These are phyloP conservation scores for Acanthamoeba quina DNA, from an alignment of 208 protist species.

Conservation along the genomic window DNA sequence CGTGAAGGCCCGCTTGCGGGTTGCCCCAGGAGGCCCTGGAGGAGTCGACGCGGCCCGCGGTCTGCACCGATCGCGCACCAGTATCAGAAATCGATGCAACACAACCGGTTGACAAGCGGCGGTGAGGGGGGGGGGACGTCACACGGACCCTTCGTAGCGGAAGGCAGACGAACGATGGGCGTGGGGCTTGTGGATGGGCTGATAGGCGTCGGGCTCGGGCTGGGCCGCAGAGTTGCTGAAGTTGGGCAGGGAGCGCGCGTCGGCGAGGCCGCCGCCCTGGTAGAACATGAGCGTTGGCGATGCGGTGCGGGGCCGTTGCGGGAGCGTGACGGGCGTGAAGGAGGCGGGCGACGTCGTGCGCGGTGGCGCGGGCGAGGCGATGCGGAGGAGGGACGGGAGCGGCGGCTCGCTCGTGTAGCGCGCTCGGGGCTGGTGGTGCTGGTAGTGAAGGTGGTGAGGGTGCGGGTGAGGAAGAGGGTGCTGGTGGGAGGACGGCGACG, in stretches of 20 bases:
- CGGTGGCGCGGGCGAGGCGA: neutral
- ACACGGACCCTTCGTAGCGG: neutral
- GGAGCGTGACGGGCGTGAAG: constrained; percentile 38
- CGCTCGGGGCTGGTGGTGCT: neutral
- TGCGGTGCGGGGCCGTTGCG: constrained; percentile 39
- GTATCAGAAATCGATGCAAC: too few species aligned
- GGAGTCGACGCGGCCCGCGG: neutral
- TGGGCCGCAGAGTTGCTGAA: constrained; percentile 25
- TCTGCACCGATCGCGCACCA: neutral
- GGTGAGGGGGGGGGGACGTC: neutral
- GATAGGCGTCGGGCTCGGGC: constrained; percentile 59
- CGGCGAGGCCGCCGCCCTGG: constrained; percentile 61
- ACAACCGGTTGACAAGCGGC: too few species aligned
- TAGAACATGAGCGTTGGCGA: constrained; percentile 67
- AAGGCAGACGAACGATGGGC: constrained; percentile 38
- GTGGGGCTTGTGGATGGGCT: constrained; percentile 64
- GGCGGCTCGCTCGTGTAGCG: constrained; percentile 19
- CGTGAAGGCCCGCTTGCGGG: constrained; percentile 18
- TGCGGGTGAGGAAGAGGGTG: neutral
- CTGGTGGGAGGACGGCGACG: neutral
- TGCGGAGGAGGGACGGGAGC: constrained; percentile 20
- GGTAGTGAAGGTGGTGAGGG: neutral
- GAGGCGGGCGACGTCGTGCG: neutral
- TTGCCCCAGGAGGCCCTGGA: neutral
- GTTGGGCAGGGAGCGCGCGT: neutral